These are phyloP conservation scores for Alternaria ethzedia DNA, from an alignment of 2,329 filamentous ascomycete genomes.

Conservation along the genomic window DNA sequence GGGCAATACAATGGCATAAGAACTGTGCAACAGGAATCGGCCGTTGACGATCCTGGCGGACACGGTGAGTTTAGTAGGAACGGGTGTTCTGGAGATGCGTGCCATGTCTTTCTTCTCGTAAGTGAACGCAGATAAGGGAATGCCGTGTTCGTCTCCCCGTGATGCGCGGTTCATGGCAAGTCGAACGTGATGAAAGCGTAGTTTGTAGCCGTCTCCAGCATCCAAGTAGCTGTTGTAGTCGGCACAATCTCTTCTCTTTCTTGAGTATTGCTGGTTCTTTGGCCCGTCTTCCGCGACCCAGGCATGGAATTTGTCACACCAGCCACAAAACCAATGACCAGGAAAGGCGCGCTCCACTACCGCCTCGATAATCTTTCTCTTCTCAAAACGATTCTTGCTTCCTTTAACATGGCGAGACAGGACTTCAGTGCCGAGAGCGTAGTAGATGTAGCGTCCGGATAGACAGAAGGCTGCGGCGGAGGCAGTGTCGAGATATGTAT, in stretches of 20 bases:
- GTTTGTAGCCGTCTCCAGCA: slow-evolving; percentile 20
- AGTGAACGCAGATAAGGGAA: slow-evolving; percentile 24
- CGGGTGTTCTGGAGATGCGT: slow-evolving; percentile 21
- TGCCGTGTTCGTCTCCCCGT: slow-evolving; percentile 32
- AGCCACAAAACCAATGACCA: slow-evolving; percentile 42
- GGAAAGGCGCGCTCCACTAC: slow-evolving; percentile 44
- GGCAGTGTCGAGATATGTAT: slow-evolving; percentile 27
- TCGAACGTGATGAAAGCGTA: slow-evolving; percentile 39
- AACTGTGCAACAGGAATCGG: slow-evolving; percentile 27
- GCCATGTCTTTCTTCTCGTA: slow-evolving; percentile 12
- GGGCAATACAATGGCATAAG: slow-evolving; percentile 25
- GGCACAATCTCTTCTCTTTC: slow-evolving; percentile 22
- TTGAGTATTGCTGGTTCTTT: not conserved
- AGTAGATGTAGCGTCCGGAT: slow-evolving; percentile 34
- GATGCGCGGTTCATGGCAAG: slow-evolving; percentile 30
- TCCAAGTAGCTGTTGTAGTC: slow-evolving; percentile 37
- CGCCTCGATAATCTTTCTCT: slow-evolving; percentile 28
- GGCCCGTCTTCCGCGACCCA: slow-evolving; percentile 23
- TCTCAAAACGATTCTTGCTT: slow-evolving; percentile 24
- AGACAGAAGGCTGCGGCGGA: slow-evolving; percentile 37
- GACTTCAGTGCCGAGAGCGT: slow-evolving; percentile 33
- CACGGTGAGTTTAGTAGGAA: slow-evolving; percentile 15
- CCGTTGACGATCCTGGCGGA: slow-evolving; percentile 22
- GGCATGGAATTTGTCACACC: slow-evolving; percentile 42
- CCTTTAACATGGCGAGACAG: slow-evolving; percentile 24